Percentiles rank a stretch among this genome's conserved stretches.
Conservation (phyloP, 2,329 filamentous ascomycete genomes). For the Alternaria triticimaculans region DNA sequence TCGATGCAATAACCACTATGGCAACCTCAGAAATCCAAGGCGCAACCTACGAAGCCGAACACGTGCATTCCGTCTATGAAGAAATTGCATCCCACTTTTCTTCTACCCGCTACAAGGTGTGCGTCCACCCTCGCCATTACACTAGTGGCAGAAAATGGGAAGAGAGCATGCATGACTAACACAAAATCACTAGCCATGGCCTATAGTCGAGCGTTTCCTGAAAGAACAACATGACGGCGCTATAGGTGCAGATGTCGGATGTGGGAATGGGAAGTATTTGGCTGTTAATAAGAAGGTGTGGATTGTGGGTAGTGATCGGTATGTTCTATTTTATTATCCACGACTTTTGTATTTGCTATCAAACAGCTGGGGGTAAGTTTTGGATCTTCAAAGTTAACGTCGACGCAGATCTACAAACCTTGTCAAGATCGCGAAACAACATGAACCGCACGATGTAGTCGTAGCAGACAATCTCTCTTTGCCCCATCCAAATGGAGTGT, state of each 20-base stretch:
- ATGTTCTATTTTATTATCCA: slow-evolving; percentile 49
- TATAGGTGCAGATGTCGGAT: slow-evolving; percentile 88
- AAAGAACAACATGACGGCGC: slow-evolving; percentile 69
- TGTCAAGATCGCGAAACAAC: slow-evolving; percentile 60
- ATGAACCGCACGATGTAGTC: slow-evolving; percentile 69
- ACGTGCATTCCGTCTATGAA: slow-evolving; percentile 93
- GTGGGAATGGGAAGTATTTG: slow-evolving; percentile 96
- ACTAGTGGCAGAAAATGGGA: no score
- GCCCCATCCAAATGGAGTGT: slow-evolving; percentile 70
- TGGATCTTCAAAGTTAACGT: no score
- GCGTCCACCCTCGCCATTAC: slow-evolving; percentile 35
- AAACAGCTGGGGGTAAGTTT: no score
- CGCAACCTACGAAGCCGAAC: slow-evolving; percentile 76
- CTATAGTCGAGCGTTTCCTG: slow-evolving; percentile 83
- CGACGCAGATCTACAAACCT: slow-evolving; percentile 63
- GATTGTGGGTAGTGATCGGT: slow-evolving; percentile 86
- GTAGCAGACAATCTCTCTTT: slow-evolving; percentile 85
- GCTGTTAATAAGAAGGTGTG: slow-evolving; percentile 71
- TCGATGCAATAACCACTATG: slow-evolving; percentile 17
- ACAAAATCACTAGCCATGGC: slow-evolving; percentile 75
- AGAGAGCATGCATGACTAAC: slow-evolving; percentile 25
- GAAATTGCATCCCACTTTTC: slow-evolving; percentile 86
- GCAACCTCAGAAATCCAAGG: slow-evolving; percentile 41
- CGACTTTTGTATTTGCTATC: no score
- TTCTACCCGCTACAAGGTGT: slow-evolving; percentile 74